phyloP scores from a whole-genome alignment of 2,329 filamentous ascomycete species.

The Fusarium falciforme region DNA sequence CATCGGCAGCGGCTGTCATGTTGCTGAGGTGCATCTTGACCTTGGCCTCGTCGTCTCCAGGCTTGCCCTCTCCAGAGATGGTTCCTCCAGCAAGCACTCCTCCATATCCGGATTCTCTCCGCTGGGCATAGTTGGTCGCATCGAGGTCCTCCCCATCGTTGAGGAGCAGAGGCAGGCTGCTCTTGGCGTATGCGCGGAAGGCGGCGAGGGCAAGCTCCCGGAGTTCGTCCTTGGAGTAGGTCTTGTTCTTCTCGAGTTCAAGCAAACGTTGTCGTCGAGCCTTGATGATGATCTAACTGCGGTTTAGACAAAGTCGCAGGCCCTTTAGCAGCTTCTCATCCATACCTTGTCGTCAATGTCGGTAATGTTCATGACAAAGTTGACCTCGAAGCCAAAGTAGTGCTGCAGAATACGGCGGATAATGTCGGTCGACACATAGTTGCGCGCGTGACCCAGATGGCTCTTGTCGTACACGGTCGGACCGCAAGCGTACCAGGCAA shows the following conservation, averaged over 20 bases:
- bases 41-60: constrained; percentile 85
- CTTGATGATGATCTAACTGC: constrained; percentile 65
- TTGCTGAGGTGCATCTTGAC: constrained; percentile 87
- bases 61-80: constrained; percentile 66
- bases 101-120: constrained; percentile 65
- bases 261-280: constrained; percentile 84
- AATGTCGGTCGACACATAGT: constrained; percentile 92
- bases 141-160: constrained; percentile 57
- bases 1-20: constrained; percentile 62
- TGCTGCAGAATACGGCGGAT: constrained; percentile 84
- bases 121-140: constrained; percentile 61
- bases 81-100: constrained; percentile 66
- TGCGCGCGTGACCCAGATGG: constrained; percentile 85
- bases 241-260: constrained; percentile 80
- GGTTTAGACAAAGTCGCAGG: constrained; percentile 29
- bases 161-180: constrained; percentile 65
- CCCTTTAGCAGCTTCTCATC: constrained; percentile 4
- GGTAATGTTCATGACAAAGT: constrained; percentile 94
- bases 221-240: constrained; percentile 59
- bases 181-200: constrained; percentile 66
- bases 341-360: constrained; percentile 80
- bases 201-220: constrained; percentile 62
- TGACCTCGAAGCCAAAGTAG: constrained; percentile 85
- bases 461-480: constrained; percentile 87
- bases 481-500: constrained; percentile 91